Evolutionary conservation across 83 land plant species (phyloP), one percentile per base, ranked within the genome.

Genomic region (Picea engelmannii): DNA sequence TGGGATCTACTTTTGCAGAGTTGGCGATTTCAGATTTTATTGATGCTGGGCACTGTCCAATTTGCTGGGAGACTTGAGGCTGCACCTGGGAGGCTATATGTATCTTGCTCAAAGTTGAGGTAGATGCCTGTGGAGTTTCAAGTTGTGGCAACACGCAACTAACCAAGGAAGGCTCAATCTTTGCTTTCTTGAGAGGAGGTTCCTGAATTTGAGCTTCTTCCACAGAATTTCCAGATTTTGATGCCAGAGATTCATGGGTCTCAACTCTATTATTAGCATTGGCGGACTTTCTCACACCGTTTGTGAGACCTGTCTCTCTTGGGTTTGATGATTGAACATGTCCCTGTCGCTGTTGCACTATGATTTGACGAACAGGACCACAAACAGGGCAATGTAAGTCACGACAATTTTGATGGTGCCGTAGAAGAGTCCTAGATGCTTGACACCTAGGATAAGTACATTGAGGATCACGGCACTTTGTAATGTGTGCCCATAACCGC

Each of bases 351-450:
- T 81, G 85, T 60, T 59, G 10, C 17, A 78, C 31, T 13, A 90
- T 59, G 47, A 52, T 84, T 11, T 85, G 76, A n/a, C 81, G 91
- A 11, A 92, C 94, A 77, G 93, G 97, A 81, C 84, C 83, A 86
- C 99, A 96, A 79, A 96, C 96, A 79, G 94, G 97, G 78, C 97
- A 96, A 68, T 78, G 74, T 68, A 80, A 40, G 66, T 86, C 88
- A 15, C 66, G 79, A 80, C 99, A 97, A 3, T 76, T 75, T 78
- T 81, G 84, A 80, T 90, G 78, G 81, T 97, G 99, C 16, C 79
- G 60, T 42, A 93, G 49, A 64, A 95, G 79, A 47, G 64, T 84
- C 66, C 86, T 89, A 11, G 94, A 87, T 23, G 81, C 78, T 6
- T 49, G 76, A 79, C 99, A 97, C 42, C 91, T 90, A 21, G 91